Conservation (phyloP, 2,329 filamentous ascomycete species). For the Neopestalotiopsis sp. region DNA sequence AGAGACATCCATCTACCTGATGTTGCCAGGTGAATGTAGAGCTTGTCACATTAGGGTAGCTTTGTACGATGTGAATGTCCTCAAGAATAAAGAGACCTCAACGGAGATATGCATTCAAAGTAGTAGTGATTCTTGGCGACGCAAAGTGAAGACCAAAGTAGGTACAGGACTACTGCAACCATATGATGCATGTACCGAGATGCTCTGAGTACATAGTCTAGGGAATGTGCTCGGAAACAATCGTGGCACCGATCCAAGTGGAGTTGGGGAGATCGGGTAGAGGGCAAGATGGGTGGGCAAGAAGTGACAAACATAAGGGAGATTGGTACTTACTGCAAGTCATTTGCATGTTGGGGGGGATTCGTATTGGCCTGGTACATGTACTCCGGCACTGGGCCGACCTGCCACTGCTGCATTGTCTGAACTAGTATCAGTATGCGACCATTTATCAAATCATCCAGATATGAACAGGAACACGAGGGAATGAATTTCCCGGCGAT, state of each 20-base stretch:
- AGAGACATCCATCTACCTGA: not conserved
- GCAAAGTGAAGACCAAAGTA: not conserved
- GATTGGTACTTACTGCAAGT: constrained; percentile 62
- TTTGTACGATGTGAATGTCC: not conserved
- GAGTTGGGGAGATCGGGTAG: constrained; percentile 18
- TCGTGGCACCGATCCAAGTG: constrained; percentile 17
- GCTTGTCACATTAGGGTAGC: not conserved
- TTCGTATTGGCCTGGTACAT: constrained; percentile 52
- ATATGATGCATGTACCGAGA: not conserved
- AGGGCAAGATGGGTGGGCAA: constrained; percentile 21
- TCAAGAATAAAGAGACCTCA: not conserved
- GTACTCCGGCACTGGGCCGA: constrained; percentile 65
- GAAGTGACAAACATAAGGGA: constrained; percentile 31
- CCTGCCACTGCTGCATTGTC: constrained; percentile 67
- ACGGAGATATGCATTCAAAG: not conserved
- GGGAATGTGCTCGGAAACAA: constrained; percentile 2
- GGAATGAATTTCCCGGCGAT: constrained; percentile 22
- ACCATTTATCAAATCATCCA: not conserved
- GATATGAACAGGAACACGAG: constrained; percentile 11
- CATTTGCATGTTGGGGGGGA: constrained; percentile 58
- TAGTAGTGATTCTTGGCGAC: not conserved
- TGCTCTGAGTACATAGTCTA: not conserved
- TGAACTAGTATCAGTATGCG: constrained; percentile 40
- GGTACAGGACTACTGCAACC: constrained; percentile 10
- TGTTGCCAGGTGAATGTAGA: not conserved